These are phyloP conservation scores for Leccinum insolens DNA, from an alignment of 1,284 basidiomycete genomes.

Conservation along the genomic window DNA sequence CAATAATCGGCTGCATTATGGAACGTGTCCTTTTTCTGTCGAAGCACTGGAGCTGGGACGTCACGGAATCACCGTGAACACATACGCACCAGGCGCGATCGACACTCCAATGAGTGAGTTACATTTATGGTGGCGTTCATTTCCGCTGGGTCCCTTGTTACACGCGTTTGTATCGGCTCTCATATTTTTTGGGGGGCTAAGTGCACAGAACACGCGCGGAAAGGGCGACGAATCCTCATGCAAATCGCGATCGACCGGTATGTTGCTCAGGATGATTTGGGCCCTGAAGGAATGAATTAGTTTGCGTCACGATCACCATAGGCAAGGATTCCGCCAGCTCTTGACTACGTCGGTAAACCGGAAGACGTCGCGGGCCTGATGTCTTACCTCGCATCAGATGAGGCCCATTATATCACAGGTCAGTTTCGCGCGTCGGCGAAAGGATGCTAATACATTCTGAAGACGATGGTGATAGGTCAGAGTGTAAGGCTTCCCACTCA, in stretches of 20 bases:
- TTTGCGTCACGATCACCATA: background rate
- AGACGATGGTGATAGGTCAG: constrained; percentile 5
- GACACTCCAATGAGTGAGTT: constrained; percentile 14
- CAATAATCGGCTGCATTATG: background rate
- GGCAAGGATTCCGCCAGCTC: constrained; percentile 10
- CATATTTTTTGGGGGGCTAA: background rate
- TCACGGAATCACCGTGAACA: constrained; percentile 17
- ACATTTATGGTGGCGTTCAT: constrained; percentile 1
- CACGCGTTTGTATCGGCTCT: background rate
- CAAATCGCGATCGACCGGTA: constrained; percentile 4
- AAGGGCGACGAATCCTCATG: constrained; percentile 6
- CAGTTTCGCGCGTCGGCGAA: background rate
- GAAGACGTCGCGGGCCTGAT: constrained; percentile 10
- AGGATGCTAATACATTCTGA: background rate
- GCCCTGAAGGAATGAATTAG: background rate
- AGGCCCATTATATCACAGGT: constrained; percentile 13
- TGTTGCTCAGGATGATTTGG: background rate
- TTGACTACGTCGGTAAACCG: constrained; percentile 19
- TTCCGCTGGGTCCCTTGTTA: background rate
- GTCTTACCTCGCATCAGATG: constrained; percentile 21
- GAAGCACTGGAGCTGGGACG: constrained; percentile 30
- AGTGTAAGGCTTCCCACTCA: constrained; percentile 6
- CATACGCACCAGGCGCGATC: constrained; percentile 11
- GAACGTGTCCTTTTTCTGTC: background rate
- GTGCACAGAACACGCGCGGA: constrained; percentile 5